Percentiles rank a stretch among this genome's conserved stretches.
Conservation (phyloP, 257 asterid genomes). For the Solanum verrucosum region DNA sequence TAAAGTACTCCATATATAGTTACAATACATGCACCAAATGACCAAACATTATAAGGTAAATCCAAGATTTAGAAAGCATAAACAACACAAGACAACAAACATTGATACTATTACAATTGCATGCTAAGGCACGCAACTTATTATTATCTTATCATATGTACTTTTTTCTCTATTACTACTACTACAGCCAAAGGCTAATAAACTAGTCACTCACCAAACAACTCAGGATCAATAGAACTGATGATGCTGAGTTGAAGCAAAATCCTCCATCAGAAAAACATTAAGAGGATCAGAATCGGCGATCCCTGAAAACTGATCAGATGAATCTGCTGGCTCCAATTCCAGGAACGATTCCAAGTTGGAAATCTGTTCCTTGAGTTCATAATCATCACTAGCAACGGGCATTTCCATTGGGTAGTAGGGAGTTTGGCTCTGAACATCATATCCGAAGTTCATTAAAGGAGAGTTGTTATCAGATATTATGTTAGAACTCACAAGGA, state of each 20-base stretch:
- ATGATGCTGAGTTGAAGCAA: slow-evolving; percentile 18
- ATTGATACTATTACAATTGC: background rate
- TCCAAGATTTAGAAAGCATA: background rate
- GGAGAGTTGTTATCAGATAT: background rate
- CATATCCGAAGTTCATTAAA: background rate
- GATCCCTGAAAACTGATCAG: slow-evolving; percentile 9
- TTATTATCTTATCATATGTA: background rate
- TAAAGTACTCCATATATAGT: background rate
- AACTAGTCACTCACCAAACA: background rate
- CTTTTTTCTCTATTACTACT: background rate
- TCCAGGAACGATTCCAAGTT: slow-evolving; percentile 58
- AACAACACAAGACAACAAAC: background rate
- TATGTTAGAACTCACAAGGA: background rate
- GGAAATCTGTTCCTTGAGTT: slow-evolving; percentile 39
- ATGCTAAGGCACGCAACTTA: slow-evolving; percentile 1
- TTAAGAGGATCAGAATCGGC: slow-evolving; percentile 29
- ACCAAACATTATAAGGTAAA: background rate
- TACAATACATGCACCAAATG: background rate
- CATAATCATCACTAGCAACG: background rate
- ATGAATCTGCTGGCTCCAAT: slow-evolving; percentile 30
- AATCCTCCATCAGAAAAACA: slow-evolving; percentile 50
- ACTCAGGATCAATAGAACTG: slow-evolving; percentile 12
- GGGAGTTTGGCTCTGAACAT: slow-evolving; percentile 9
- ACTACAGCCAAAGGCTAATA: background rate
- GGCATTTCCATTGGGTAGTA: slow-evolving; percentile 13